phyloP scores from a whole-genome alignment of 1,139 yeast genomes.

The Pichia norvegensis region DNA sequence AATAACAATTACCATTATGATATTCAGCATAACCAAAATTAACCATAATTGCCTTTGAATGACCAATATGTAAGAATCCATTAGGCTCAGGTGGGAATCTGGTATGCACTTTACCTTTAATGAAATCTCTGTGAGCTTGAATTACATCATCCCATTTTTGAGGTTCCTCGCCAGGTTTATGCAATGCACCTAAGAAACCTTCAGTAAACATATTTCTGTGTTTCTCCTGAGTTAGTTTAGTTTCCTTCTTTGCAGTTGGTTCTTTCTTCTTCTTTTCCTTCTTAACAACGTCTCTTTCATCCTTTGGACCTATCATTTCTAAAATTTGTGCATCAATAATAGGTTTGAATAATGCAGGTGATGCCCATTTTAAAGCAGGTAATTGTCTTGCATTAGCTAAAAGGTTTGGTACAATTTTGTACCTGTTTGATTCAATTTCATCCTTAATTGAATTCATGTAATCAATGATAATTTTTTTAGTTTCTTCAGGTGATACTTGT shows the following conservation, averaged over 20 bases:
- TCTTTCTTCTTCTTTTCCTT: conserved; percentile 57
- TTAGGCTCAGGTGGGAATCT: conserved; percentile 99
- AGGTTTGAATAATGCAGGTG: conserved; percentile 79
- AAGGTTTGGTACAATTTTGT: conserved; percentile 65
- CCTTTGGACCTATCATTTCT: conserved; percentile 81
- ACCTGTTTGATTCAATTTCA: conserved; percentile 62
- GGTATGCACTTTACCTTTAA: conserved; percentile 78
- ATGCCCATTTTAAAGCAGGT: conserved; percentile 83
- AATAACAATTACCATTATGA: conserved; percentile 78
- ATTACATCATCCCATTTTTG: conserved; percentile 82
- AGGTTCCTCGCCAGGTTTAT: conserved; percentile 91
- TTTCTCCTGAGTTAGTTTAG: conserved; percentile 24
- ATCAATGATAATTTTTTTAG: conserved; percentile 46
- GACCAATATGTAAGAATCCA: conserved; percentile 95
- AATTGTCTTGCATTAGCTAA: conserved; percentile 70
- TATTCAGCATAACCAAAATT: conserved; percentile 90
- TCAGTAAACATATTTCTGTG: conserved; percentile 84
- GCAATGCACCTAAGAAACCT: conserved; percentile 92
- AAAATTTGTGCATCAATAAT: conserved; percentile 69
- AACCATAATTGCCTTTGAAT: conserved; percentile 94
- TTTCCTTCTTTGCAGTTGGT: conserved; percentile 17
- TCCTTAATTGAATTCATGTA: conserved; percentile 53
- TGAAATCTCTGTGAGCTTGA: conserved; percentile 68
- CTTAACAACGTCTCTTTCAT: conserved; percentile 82
- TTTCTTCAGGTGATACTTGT: conserved; percentile 58